phyloP scores from a whole-genome alignment of 805 yeast species.

The Nakazawaea wyomingensis region DNA sequence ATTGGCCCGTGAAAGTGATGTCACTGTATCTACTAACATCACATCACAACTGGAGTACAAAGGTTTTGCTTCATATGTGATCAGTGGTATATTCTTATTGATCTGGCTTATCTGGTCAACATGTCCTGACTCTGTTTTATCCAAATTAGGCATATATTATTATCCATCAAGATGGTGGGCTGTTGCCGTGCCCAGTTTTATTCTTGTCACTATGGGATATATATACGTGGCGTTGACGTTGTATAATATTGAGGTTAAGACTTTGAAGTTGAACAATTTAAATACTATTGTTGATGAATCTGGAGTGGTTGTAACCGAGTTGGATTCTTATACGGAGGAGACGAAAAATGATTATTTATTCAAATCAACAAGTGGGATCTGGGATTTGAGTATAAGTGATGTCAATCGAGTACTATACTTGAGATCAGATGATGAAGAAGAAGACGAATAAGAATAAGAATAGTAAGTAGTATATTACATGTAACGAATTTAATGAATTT shows the following conservation, averaged over 20 bases:
- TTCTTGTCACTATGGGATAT: conserved; percentile 67
- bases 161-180: conserved; percentile 95
- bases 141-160: conserved; percentile 49
- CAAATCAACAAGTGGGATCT: conserved; percentile 73
- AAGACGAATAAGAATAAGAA: too few species aligned
- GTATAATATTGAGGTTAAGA: conserved; percentile 73
- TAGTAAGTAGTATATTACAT: too few species aligned
- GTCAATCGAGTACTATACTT: conserved; percentile 62
- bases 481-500: too few species aligned
- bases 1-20: conserved; percentile 62
- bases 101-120: conserved; percentile 72
- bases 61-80: conserved; percentile 79
- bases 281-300: conserved; percentile 68
- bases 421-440: neutral
- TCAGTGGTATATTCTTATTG: conserved; percentile 50
- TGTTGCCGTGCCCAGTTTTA: conserved; percentile 64
- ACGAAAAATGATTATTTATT: conserved; percentile 36
- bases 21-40: conserved; percentile 49
- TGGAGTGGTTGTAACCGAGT: conserved; percentile 27
- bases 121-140: conserved; percentile 52
- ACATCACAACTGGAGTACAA: conserved; percentile 71
- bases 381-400: conserved; percentile 73
- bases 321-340: conserved; percentile 14
- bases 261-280: conserved; percentile 52
- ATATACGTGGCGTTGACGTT: conserved; percentile 64